These are phyloP conservation scores for Colletotrichum aenigma DNA, from an alignment of 2,329 filamentous ascomycete genomes.

Conservation along the genomic window DNA sequence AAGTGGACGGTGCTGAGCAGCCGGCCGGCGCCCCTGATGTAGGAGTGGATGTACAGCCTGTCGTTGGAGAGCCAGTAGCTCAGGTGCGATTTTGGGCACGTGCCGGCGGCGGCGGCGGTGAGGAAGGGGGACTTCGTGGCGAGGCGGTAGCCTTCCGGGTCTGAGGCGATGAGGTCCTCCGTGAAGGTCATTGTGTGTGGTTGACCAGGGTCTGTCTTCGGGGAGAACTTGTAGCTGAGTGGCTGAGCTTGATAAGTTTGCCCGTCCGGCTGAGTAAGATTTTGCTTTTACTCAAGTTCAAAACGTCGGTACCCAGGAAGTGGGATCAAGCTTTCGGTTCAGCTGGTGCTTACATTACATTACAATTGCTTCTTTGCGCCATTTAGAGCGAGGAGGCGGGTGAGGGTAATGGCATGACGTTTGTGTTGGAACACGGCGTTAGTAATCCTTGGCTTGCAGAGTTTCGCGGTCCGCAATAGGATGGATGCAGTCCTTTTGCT, in stretches of 20 bases:
- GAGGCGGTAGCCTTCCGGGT: conserved; percentile 47
- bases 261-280: not conserved
- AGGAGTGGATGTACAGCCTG: conserved; percentile 72
- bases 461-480: not conserved
- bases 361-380: not conserved
- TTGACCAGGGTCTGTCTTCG: fast-evolving
- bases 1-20: conserved; percentile 66
- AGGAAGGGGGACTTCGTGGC: conserved; percentile 74
- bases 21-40: conserved; percentile 70
- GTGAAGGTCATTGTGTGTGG: conserved; percentile 44
- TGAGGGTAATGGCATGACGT: not conserved
- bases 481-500: not conserved
- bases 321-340: not conserved
- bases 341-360: not conserved
- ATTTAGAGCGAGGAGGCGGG: not conserved
- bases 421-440: not conserved
- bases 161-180: conserved; percentile 56
- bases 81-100: conserved; percentile 58
- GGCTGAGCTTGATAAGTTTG: not conserved
- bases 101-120: conserved; percentile 65
- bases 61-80: conserved; percentile 75
- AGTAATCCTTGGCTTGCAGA: conserved; percentile 14
- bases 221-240: not conserved
- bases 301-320: not conserved
- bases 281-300: not conserved